These are phyloP conservation scores for Sphagnurus paluster DNA, from an alignment of 1,284 basidiomycete genomes.

Conservation along the genomic window DNA sequence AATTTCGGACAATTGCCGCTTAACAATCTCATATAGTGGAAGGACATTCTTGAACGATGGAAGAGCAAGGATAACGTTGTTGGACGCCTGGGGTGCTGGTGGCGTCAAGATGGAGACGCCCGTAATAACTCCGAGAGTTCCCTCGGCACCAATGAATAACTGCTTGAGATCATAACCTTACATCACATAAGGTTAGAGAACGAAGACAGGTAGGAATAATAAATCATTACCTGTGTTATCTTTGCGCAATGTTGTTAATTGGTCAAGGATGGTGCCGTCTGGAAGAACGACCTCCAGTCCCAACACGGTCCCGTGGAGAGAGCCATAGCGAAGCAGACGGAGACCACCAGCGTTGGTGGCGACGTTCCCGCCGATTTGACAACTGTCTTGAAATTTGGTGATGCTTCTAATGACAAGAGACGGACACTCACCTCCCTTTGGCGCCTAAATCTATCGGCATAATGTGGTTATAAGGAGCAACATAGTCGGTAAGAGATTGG, in stretches of 20 bases:
- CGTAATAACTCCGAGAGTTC: slow-evolving; percentile 94
- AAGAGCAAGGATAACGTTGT: slow-evolving; percentile 76
- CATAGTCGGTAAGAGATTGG: slow-evolving; percentile 86
- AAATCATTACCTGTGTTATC: slow-evolving; percentile 87
- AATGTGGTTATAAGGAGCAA: slow-evolving; percentile 89
- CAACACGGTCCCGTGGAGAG: slow-evolving; percentile 92
- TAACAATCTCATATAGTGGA: slow-evolving; percentile 68
- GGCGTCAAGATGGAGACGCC: slow-evolving; percentile 96
- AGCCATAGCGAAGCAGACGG: slow-evolving; percentile 92
- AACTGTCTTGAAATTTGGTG: slow-evolving; percentile 47
- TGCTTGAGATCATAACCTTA: slow-evolving; percentile 98
- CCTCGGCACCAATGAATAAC: slow-evolving; percentile 97
- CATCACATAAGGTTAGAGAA: slow-evolving; percentile 7
- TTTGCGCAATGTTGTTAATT: slow-evolving; percentile 85
- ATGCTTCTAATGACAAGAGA: slow-evolving; percentile 1
- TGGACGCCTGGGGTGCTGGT: slow-evolving; percentile 81
- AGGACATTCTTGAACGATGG: slow-evolving; percentile 75
- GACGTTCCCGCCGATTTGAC: slow-evolving; percentile 98
- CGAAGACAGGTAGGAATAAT: slow-evolving; percentile 1
- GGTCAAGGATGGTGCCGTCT: slow-evolving; percentile 93
- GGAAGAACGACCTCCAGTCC: slow-evolving; percentile 98
- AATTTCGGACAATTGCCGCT: slow-evolving; percentile 88
- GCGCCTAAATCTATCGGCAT: slow-evolving; percentile 98
- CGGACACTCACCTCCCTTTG: slow-evolving; percentile 79
- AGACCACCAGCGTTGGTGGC: slow-evolving; percentile 98